phyloP scores from a whole-genome alignment of 805 yeast species.

The Kluyveromyces aestuarii region DNA sequence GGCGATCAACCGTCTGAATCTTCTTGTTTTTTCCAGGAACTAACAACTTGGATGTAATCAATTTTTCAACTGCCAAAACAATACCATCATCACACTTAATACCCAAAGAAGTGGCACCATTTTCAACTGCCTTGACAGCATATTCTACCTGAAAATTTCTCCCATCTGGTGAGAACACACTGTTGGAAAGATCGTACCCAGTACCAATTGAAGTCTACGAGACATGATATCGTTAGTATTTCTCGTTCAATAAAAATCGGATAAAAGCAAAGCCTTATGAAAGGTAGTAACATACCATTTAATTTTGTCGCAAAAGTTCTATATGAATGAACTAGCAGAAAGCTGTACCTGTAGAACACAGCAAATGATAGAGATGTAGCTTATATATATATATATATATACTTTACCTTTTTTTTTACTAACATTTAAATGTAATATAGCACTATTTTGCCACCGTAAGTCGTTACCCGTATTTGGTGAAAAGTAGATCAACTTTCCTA shows the following conservation, averaged over 20 bases:
- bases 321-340: neutral
- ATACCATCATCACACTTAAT: slow-evolving; percentile 88
- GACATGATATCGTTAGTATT: neutral
- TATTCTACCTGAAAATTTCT: slow-evolving; percentile 96
- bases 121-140: slow-evolving; percentile 95
- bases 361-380: too few relatives aligned
- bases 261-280: neutral
- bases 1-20: slow-evolving; percentile 88
- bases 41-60: slow-evolving; percentile 74
- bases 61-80: slow-evolving; percentile 95
- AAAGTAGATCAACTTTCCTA: neutral
- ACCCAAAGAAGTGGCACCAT: slow-evolving; percentile 93
- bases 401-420: neutral
- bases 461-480: slow-evolving; percentile 1
- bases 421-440: neutral
- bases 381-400: too few relatives aligned
- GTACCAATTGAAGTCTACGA: slow-evolving; percentile 88
- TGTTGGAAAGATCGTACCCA: slow-evolving; percentile 95
- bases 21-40: slow-evolving; percentile 85
- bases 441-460: slow-evolving; percentile 1
- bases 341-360: neutral
- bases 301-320: neutral
- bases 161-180: slow-evolving; percentile 85
- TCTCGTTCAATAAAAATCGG: neutral
- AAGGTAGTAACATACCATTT: neutral